phyloP scores from a whole-genome alignment of 352 stramenopile species.

The Phytophthora aleatoria region DNA sequence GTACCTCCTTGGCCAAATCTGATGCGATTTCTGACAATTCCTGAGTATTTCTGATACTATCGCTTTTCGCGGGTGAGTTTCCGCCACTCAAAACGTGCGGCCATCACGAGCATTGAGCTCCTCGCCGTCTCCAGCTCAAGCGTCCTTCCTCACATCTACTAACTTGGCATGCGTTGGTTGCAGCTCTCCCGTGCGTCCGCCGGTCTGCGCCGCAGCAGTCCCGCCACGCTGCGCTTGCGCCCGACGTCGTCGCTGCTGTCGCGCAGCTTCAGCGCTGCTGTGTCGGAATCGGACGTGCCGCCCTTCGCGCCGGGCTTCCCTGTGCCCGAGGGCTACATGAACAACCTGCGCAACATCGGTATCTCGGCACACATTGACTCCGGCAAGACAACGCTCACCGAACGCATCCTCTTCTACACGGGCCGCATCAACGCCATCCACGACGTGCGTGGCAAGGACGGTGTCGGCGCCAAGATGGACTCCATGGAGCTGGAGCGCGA shows the following conservation, averaged over 20 bases:
- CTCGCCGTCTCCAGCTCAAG: conserved; percentile 13
- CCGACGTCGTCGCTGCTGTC: conserved; percentile 27
- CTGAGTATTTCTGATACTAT: conserved; percentile 1
- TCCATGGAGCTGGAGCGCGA: conserved; percentile 99
- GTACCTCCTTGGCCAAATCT: background rate
- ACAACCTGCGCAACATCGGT: conserved; percentile 93
- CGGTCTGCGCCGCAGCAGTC: conserved; percentile 30
- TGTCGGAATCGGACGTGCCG: conserved; percentile 32
- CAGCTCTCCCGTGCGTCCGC: conserved; percentile 52
- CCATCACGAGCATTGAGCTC: conserved; percentile 29
- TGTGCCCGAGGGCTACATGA: conserved; percentile 79
- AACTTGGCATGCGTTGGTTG: conserved; percentile 54
- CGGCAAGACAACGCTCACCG: conserved; percentile 99
- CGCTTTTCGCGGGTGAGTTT: conserved; percentile 14
- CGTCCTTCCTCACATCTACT: background rate
- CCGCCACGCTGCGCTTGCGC: conserved; percentile 24
- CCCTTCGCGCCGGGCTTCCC: conserved; percentile 47
- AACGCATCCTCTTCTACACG: conserved; percentile 99
- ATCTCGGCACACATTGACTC: conserved; percentile 98
- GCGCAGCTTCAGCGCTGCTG: conserved; percentile 38
- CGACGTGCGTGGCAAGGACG: conserved; percentile 97
- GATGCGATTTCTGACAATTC: background rate
- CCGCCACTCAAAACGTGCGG: conserved; percentile 37
- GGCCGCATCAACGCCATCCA: conserved; percentile 97
- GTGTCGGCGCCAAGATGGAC: conserved; percentile 99